phyloP scores from a whole-genome alignment of 345 rosid genomes.

The Salix dunnii region DNA sequence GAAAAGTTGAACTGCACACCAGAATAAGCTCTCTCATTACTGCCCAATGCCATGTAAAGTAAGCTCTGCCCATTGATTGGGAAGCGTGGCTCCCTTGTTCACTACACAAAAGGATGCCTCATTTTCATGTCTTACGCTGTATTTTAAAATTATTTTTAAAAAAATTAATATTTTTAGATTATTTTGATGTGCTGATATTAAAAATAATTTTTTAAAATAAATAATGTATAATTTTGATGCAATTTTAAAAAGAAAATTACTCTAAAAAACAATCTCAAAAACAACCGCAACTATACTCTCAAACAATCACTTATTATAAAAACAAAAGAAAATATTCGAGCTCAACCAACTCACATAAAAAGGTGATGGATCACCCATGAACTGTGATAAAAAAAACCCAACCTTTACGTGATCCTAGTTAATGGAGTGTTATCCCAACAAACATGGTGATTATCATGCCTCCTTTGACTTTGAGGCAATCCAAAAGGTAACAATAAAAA shows the following conservation, averaged over 20 bases:
- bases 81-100: background rate
- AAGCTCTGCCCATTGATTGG: background rate
- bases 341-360: background rate
- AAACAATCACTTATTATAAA: no score
- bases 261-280: no score
- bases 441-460: background rate
- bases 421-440: slow-evolving; percentile 1
- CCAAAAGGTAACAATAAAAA: background rate
- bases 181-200: no score
- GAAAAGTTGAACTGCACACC: background rate
- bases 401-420: slow-evolving; percentile 3
- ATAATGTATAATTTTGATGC: no score
- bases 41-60: background rate
- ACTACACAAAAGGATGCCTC: background rate
- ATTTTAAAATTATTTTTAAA: no score
- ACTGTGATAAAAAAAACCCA: background rate
- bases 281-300: no score
- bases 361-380: slow-evolving; percentile 10
- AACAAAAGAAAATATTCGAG: background rate
- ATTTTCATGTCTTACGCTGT: background rate
- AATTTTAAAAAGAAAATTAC: no score
- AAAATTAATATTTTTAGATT: no score
- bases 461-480: slow-evolving; percentile 6
- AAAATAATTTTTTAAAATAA: no score
- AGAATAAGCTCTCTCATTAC: background rate